These are phyloP conservation scores for Mycena epipterygia DNA, from an alignment of 768 basidiomycete genomes.

Conservation along the genomic window DNA sequence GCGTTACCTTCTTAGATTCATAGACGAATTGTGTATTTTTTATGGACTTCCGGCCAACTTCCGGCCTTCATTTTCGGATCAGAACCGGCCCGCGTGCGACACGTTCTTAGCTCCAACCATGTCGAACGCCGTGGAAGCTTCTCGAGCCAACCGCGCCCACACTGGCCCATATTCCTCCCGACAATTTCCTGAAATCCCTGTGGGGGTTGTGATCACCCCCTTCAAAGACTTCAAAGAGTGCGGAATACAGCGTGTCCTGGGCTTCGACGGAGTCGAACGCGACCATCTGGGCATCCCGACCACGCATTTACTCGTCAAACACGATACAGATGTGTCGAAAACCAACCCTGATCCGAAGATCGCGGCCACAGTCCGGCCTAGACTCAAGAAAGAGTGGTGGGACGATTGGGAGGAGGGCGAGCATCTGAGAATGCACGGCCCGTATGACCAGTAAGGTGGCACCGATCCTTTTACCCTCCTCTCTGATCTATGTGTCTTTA, in stretches of 20 bases:
- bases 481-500: slow-evolving; percentile 34
- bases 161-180: slow-evolving; percentile 49
- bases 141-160: not conserved
- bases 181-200: slow-evolving; percentile 61
- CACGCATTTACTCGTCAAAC: slow-evolving; percentile 40
- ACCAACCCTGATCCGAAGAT: slow-evolving; percentile 53
- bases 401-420: slow-evolving; percentile 19
- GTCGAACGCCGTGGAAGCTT: too few relatives aligned
- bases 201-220: slow-evolving; percentile 56
- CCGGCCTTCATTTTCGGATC: too few relatives aligned
- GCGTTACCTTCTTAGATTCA: too few relatives aligned
- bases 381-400: slow-evolving; percentile 17
- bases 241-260: slow-evolving; percentile 45
- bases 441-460: slow-evolving; percentile 17
- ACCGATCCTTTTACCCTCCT: not conserved
- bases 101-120: too few relatives aligned
- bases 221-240: slow-evolving; percentile 60
- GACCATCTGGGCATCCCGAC: slow-evolving; percentile 28
- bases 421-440: slow-evolving; percentile 3
- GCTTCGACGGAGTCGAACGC: slow-evolving; percentile 3
- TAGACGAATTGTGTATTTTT: too few relatives aligned
- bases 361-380: not conserved
- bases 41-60: too few relatives aligned
- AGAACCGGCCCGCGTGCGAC: too few relatives aligned
- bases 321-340: slow-evolving; percentile 68